Percentiles rank a stretch among this genome's conserved stretches.
Evolutionary conservation across 2,329 filamentous ascomycete genomes (phyloP).

Genomic region (Helotiales sp.): DNA sequence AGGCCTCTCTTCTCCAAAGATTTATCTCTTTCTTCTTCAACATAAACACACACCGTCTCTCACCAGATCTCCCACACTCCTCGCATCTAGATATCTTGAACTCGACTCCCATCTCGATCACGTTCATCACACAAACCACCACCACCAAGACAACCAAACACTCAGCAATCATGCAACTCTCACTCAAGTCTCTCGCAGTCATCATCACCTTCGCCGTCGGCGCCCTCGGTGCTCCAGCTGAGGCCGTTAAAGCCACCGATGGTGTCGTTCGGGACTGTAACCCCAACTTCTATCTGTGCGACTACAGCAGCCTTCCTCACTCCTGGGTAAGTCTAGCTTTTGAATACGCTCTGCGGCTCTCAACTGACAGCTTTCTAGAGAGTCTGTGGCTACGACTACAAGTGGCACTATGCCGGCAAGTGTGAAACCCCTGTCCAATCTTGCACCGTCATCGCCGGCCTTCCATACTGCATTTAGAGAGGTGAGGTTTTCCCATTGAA

Average conservation of each 20-base stretch:
- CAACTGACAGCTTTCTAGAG: background rate
- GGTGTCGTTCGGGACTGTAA: background rate
- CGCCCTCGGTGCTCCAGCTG: background rate
- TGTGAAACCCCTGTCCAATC: background rate
- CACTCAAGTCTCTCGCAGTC: background rate
- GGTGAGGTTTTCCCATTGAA: background rate
- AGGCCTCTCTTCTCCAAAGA: background rate
- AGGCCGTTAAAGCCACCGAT: background rate
- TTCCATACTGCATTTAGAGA: background rate
- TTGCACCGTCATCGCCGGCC: background rate
- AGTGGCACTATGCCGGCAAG: background rate
- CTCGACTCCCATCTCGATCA: background rate
- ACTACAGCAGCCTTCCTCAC: background rate
- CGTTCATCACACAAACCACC: background rate
- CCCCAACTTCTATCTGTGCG: background rate
- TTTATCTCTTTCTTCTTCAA: background rate
- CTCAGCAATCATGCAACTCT: background rate
- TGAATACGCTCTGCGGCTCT: background rate
- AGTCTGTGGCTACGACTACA: background rate
- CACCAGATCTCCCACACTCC: background rate
- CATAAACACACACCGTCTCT: background rate
- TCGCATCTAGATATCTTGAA: background rate
- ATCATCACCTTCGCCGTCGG: background rate
- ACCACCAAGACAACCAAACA: background rate
- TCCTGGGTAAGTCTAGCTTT: background rate